Base-by-base conservation (phyloP, 495 filamentous ascomycete genomes). In the Aspergillus cavernicola region DNA sequence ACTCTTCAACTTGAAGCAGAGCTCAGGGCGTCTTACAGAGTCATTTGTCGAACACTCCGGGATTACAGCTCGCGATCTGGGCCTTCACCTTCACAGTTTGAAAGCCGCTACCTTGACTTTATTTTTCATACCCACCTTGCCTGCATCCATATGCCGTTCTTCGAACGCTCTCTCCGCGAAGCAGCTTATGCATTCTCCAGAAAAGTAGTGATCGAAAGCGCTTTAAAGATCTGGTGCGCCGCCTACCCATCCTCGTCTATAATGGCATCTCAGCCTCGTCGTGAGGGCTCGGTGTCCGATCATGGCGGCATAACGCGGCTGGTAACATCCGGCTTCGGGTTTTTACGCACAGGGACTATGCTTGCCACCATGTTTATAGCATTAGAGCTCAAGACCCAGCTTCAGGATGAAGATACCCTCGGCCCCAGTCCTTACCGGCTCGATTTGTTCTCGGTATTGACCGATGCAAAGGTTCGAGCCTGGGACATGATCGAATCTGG, bases 141-240 rank as follows among this genome's bases (percentile, higher is more conserved):
- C 7, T 58, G 72, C 1, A 58, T 83, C 1, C 81, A 84, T 59
- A 52, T 74, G 9, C 80, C 80, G 13, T 83, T 72, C 51, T 70
- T 75, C 29, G 57, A 35, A 9, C 36, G 55, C 12, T 58, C 67
- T 0, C 52, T 78, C 19, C 55, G 53, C 2, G 73, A 80, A 16
- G 58, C 65, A 1, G 48, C 66, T 0, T 82, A 76, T 41, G 75
- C 79, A 1, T 84, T 73, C 42, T 80, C 79, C 1, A 62, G 78
- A 4, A 58, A 66, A 36, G 65, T 71, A 0, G 71, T 75, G 0
- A 61, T 80, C 22, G 81, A 84, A 10, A 73, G 64, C 2, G 65
- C 77, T 0, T 64, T 77, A 26, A 81, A 79, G 42, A 59, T 81
- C 3, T 82, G 78, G 74, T 64, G 55, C 48, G 57, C 65, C 1